Evolutionary conservation across 2,329 filamentous ascomycete genomes (phyloP), one percentile per base, ranked within the genome.

Genomic region (Thelonectria blattea): DNA sequence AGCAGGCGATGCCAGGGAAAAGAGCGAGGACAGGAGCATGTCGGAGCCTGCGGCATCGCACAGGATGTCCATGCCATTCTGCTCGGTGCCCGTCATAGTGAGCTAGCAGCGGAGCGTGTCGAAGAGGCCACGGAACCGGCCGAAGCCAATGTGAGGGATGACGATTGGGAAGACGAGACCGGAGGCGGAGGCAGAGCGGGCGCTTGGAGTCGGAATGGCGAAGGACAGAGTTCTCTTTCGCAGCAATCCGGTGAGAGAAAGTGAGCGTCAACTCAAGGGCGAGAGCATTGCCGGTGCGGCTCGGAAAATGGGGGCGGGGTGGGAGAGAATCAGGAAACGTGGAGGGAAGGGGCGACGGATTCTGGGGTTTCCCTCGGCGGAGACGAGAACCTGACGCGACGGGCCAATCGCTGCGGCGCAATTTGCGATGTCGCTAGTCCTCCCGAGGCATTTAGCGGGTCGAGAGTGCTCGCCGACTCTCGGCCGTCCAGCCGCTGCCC

Each of bases 11-110:
- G 68, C 66, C 37, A 70, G 56, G 41, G 68, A 66, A 49, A 70
- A 70, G 18, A 70, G 62, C 10, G 68, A 70, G 11, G 68, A 70
- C 42, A 70, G 60, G 37, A 70, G 53, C 68, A 70, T 69, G 43
- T 70, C 68, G 30, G 68, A 70, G 56, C 68, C 68, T 41, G 68
- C 68, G 52, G 68, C 68, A 65, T 70, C 68, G 54, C 68, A 70
- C 48, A 70, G 62, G 48, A 70, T 70, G 56, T 70, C 68, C 48
- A 70, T 70, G 42, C 68, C 68, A 65, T 70, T 70, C 56, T 70
- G 68, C 56, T 68, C 68, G 17, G 68, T 54, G 51, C 66, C 57
- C 24, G 68, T 59, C 68, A 70, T 70, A 47, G 53, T 65, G 53
- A 49, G 58, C 62, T 45, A 53, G 60, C 55, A 41, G 42, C 54